phyloP scores from a whole-genome alignment of 2,329 filamentous ascomycete genomes.

The Metarhizium guizhouense region DNA sequence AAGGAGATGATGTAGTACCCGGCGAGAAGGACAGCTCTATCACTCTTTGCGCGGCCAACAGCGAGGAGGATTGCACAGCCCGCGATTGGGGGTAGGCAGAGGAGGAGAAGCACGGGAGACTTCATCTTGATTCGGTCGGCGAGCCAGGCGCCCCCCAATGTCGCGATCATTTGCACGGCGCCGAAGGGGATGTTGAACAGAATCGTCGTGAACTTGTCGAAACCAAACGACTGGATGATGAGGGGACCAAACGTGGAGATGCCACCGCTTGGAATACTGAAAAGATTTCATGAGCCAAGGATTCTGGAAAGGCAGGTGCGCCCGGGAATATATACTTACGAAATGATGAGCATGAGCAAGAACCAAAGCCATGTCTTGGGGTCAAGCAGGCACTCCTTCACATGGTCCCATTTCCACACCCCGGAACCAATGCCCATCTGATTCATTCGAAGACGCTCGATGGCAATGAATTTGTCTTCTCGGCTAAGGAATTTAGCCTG shows the following conservation, averaged over 20 bases:
- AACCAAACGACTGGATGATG: slow-evolving; percentile 50
- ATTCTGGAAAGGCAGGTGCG: not conserved
- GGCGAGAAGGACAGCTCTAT: slow-evolving; percentile 40
- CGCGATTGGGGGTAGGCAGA: slow-evolving; percentile 47
- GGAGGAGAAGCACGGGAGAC: slow-evolving; percentile 40
- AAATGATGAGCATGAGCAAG: slow-evolving; percentile 40
- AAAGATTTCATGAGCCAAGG: not conserved
- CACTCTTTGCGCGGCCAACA: slow-evolving; percentile 32
- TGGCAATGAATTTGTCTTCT: slow-evolving; percentile 47
- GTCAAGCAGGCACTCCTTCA: slow-evolving; percentile 28
- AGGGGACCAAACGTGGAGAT: slow-evolving; percentile 51
- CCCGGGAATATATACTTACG: slow-evolving; percentile 21
- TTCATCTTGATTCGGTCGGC: slow-evolving; percentile 47
- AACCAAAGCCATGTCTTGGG: slow-evolving; percentile 36
- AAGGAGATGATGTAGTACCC: slow-evolving; percentile 53
- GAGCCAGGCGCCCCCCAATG: slow-evolving; percentile 46
- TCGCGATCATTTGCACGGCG: slow-evolving; percentile 50
- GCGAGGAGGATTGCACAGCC: slow-evolving; percentile 46
- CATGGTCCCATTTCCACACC: slow-evolving; percentile 32
- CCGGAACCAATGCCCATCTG: slow-evolving; percentile 32
- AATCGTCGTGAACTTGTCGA: slow-evolving; percentile 44
- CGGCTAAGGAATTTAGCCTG: slow-evolving; percentile 47
- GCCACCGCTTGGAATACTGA: slow-evolving; percentile 42
- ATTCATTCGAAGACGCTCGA: slow-evolving; percentile 46
- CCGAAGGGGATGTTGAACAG: slow-evolving; percentile 55